These are phyloP conservation scores for Eucalyptus victrix DNA, from an alignment of 345 rosid genomes.

Conservation along the genomic window DNA sequence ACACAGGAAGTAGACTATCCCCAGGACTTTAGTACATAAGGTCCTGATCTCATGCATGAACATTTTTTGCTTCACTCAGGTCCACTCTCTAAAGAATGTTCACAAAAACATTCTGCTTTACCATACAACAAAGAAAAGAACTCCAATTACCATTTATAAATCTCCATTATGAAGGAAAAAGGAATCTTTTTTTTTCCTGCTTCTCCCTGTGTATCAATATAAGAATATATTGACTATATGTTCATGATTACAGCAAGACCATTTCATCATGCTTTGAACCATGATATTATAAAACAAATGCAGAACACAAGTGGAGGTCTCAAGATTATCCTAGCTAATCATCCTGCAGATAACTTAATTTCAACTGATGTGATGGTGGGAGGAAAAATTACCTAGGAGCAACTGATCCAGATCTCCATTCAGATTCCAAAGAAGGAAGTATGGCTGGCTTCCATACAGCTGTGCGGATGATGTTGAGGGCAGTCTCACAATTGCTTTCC, in stretches of 20 bases:
- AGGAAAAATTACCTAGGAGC: constrained; percentile 54
- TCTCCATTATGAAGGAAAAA: background rate
- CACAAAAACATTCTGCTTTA: background rate
- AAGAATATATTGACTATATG: background rate
- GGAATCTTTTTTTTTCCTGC: background rate
- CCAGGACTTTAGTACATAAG: background rate
- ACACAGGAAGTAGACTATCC: background rate
- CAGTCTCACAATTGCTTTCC: constrained; percentile 41
- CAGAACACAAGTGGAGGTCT: background rate
- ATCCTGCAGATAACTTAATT: background rate
- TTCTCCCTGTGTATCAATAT: background rate
- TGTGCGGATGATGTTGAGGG: constrained; percentile 56
- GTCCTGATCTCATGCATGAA: background rate
- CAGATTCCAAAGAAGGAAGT: constrained; percentile 70
- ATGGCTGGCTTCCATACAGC: constrained; percentile 63
- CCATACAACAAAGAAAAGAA: background rate
- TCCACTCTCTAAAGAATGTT: background rate
- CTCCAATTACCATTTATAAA: background rate
- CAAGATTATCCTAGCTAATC: background rate
- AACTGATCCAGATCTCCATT: constrained; percentile 77
- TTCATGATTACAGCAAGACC: background rate
- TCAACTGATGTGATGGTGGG: background rate
- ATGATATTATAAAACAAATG: background rate
- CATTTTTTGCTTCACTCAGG: background rate
- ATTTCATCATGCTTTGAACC: background rate